These are phyloP conservation scores for Medicago lupulina DNA, from an alignment of 306 rosid genomes.

Conservation along the genomic window DNA sequence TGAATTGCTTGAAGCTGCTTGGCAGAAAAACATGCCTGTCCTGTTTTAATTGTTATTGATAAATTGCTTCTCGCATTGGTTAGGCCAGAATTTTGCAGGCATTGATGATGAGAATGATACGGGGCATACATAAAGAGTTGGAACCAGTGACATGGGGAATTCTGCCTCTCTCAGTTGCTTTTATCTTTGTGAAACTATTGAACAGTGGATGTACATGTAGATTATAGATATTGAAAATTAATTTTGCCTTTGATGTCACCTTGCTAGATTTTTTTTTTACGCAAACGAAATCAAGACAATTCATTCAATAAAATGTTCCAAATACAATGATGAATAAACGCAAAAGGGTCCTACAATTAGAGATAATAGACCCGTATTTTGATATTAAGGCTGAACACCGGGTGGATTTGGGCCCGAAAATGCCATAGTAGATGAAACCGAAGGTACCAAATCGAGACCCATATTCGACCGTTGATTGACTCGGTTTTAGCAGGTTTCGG, in stretches of 20 bases:
- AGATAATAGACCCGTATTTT: too few species aligned
- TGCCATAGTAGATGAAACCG: too few species aligned
- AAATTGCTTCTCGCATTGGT: conserved; percentile 25
- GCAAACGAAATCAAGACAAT: too few species aligned
- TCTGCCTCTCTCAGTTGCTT: conserved; percentile 34
- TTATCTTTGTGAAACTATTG: conserved; percentile 48
- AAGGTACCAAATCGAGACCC: too few species aligned
- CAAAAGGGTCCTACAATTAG: too few species aligned
- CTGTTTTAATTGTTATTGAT: conserved; percentile 11
- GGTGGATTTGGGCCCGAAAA: too few species aligned
- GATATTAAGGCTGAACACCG: too few species aligned
- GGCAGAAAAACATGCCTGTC: conserved; percentile 13
- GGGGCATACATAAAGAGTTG: conserved; percentile 49
- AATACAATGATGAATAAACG: too few species aligned
- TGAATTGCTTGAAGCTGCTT: conserved; percentile 4
- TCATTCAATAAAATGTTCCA: too few species aligned
- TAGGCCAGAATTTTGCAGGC: conserved; percentile 52
- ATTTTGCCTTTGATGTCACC: conserved; percentile 30
- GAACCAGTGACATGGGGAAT: conserved; percentile 44
- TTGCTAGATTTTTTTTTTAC: background rate
- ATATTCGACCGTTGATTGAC: too few species aligned
- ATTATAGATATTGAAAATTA: conserved; percentile 45
- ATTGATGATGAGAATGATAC: conserved; percentile 23
- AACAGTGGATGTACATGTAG: conserved; percentile 56
- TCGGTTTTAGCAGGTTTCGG: too few species aligned